Evolutionary conservation across 257 asterid genomes (phyloP).

Genomic region (Nicotiana sylvestris): DNA sequence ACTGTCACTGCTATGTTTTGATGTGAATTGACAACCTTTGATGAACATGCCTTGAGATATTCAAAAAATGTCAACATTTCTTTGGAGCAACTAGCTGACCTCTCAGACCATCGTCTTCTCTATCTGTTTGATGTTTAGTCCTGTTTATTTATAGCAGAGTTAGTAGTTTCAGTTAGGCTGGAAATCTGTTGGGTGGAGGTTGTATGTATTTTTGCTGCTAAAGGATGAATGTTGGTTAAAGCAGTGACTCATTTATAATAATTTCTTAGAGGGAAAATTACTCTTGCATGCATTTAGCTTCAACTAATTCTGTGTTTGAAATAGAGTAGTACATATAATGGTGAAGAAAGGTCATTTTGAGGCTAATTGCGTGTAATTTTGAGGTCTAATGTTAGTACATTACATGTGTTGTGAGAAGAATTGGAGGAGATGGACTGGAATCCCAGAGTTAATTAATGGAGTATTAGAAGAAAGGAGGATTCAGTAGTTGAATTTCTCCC

Average conservation of each 20-base stretch:
- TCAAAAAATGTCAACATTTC: background rate
- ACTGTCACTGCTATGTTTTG: background rate
- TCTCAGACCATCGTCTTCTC: background rate
- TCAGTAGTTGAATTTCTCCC: background rate
- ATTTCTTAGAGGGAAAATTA: background rate
- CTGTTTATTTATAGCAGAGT: background rate
- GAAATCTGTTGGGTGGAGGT: background rate
- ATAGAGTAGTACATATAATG: too few species aligned
- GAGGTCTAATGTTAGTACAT: too few species aligned
- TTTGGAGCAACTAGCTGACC: background rate
- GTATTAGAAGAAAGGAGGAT: too few species aligned
- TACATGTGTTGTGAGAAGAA: background rate
- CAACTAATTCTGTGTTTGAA: background rate
- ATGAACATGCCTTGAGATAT: background rate
- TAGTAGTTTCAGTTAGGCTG: background rate
- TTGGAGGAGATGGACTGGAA: background rate
- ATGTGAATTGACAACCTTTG: background rate
- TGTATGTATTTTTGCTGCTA: background rate
- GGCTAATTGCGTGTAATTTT: background rate
- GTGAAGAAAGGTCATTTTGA: background rate
- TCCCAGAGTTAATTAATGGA: too few species aligned
- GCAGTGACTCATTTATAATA: too few species aligned
- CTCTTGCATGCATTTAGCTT: background rate
- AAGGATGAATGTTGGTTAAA: background rate
- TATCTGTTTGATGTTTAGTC: background rate